Evolutionary conservation across 306 rosid species (phyloP).

Genomic region (Sicyos baderoa): DNA sequence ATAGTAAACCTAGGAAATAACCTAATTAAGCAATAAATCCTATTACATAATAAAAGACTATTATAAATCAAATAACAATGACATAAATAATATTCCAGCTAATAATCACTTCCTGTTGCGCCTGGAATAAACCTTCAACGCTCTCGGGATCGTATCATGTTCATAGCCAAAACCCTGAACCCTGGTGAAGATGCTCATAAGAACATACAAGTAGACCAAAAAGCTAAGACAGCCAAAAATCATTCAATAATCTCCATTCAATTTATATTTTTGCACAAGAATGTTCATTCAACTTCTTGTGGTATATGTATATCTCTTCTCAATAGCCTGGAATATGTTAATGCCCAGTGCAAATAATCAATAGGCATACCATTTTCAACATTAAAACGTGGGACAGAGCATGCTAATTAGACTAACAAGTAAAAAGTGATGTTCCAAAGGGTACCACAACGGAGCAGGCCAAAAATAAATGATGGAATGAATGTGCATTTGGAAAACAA

Average conservation of each 20-base stretch:
- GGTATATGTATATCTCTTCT: background rate
- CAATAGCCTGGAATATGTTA: background rate
- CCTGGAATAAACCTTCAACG: too few species aligned
- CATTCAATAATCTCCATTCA: slow-evolving; percentile 1
- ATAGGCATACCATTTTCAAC: background rate
- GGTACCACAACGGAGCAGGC: background rate
- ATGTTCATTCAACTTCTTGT: background rate
- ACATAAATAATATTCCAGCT: too few species aligned
- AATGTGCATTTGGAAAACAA: background rate
- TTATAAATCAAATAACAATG: too few species aligned
- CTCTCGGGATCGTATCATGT: too few species aligned
- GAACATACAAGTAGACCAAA: too few species aligned
- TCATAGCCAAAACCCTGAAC: too few species aligned
- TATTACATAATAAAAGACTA: too few species aligned
- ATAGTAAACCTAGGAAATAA: too few species aligned
- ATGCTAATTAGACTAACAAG: background rate
- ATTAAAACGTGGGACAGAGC: background rate
- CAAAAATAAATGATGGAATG: background rate
- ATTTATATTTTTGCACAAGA: background rate
- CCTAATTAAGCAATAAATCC: too few species aligned
- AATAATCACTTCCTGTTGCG: too few species aligned
- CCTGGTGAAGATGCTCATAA: too few species aligned
- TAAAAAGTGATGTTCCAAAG: background rate
- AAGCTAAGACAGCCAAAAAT: too few species aligned
- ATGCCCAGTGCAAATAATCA: background rate